These are phyloP conservation scores for Ophiostoma ips DNA, from an alignment of 2,329 filamentous ascomycete genomes.

Conservation along the genomic window DNA sequence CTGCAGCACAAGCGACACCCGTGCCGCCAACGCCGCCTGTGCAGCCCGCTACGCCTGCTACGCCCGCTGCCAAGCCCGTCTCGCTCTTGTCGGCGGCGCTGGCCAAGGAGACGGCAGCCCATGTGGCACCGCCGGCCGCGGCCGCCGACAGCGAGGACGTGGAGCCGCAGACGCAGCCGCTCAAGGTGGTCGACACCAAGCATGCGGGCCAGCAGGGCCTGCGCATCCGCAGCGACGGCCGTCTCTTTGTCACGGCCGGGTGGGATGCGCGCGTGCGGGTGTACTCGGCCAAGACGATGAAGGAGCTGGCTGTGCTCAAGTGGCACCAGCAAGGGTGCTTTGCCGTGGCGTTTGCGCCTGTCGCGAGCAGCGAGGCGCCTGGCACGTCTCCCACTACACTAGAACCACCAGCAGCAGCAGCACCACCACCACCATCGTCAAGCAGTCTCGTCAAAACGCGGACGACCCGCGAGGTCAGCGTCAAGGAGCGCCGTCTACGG, in stretches of 20 bases:
- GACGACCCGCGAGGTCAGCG: conserved; percentile 25
- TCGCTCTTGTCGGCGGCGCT: conserved; percentile 21
- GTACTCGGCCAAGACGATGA: conserved; percentile 67
- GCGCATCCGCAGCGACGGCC: conserved; percentile 61
- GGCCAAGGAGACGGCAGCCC: conserved; percentile 5
- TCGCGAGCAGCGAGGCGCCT: too few species aligned
- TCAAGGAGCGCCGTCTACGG: conserved; percentile 48
- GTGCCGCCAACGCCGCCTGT: not conserved
- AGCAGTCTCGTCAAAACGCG: conserved; percentile 2
- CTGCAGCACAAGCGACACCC: not conserved
- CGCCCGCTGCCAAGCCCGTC: not conserved
- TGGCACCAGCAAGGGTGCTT: conserved; percentile 90
- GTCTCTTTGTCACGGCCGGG: conserved; percentile 76
- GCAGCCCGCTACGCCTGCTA: too few species aligned
- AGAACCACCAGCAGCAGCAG: not conserved
- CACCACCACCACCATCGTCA: not conserved
- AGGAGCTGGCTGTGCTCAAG: conserved; percentile 80
- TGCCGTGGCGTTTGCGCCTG: conserved; percentile 55
- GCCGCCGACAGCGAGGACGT: not conserved
- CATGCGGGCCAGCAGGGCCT: conserved; percentile 84
- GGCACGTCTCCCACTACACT: accelerated
- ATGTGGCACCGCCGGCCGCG: not conserved
- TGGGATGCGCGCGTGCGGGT: conserved; percentile 78
- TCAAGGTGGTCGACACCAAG: conserved; percentile 59
- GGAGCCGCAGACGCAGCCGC: conserved; percentile 27